These are phyloP conservation scores for Eucalyptus guilfoylei DNA, from an alignment of 345 rosid species.

Conservation along the genomic window DNA sequence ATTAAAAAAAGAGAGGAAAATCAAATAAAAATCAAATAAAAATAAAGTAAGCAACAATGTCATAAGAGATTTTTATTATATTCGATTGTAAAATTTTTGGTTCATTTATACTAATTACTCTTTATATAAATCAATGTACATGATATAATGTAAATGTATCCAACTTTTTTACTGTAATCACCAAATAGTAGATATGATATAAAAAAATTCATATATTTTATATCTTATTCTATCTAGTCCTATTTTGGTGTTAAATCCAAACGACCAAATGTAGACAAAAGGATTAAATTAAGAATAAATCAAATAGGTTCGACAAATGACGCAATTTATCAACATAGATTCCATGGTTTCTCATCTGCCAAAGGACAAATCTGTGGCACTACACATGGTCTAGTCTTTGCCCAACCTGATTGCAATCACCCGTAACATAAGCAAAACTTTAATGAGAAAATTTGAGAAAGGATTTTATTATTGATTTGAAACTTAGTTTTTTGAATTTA, in stretches of 20 bases:
- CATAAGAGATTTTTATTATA: no score
- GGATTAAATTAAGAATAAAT: not conserved
- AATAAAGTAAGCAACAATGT: no score
- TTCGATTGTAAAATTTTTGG: accelerated
- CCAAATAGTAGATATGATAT: no score
- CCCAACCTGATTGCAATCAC: not conserved
- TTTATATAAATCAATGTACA: no score
- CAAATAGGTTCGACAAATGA: not conserved
- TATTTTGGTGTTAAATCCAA: accelerated
- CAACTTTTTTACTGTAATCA: accelerated
- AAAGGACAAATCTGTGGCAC: not conserved
- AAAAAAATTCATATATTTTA: no score
- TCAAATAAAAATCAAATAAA: no score
- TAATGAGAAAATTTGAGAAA: not conserved
- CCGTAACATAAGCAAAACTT: not conserved
- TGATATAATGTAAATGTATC: no score
- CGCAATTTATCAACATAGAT: not conserved
- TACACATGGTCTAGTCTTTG: not conserved
- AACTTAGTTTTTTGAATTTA: not conserved
- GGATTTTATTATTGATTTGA: not conserved
- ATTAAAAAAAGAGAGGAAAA: no score
- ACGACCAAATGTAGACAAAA: no score
- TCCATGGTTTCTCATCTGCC: not conserved
- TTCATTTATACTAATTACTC: no score
- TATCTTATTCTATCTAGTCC: no score